Conservation (phyloP, 2,329 filamentous ascomycete species). For the Nothophoma quercina region DNA sequence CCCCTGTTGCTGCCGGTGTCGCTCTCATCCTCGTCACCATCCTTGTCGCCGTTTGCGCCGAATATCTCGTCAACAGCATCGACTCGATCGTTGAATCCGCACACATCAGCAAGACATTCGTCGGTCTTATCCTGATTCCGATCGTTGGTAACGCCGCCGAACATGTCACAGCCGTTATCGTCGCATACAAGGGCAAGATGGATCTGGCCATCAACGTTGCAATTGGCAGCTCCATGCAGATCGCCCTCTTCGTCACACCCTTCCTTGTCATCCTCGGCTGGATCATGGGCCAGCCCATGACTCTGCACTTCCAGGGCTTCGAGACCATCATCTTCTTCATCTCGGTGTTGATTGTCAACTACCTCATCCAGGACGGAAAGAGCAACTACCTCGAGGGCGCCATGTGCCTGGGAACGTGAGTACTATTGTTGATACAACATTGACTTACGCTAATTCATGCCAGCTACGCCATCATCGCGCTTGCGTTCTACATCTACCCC, state of each 20-base stretch:
- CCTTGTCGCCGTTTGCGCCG: conserved; percentile 60
- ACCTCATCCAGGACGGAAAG: conserved; percentile 82
- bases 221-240: conserved; percentile 63
- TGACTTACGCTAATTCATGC: conserved; percentile 9
- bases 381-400: conserved; percentile 88
- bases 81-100: conserved; percentile 61
- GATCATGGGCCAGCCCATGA: conserved; percentile 62
- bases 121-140: conserved; percentile 64
- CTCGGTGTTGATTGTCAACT: conserved; percentile 85
- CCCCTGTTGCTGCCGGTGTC: conserved; percentile 54
- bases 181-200: conserved; percentile 66
- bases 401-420: conserved; percentile 59
- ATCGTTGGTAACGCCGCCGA: conserved; percentile 66
- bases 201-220: conserved; percentile 64
- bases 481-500: conserved; percentile 68
- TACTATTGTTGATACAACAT: conserved; percentile 1
- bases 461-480: conserved; percentile 65
- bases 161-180: conserved; percentile 63
- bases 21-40: conserved; percentile 58
- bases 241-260: conserved; percentile 65
- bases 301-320: conserved; percentile 86
- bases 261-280: conserved; percentile 65
- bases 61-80: conserved; percentile 63
- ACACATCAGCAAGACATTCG: conserved; percentile 63
- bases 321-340: conserved; percentile 89